Percentiles rank a stretch among this genome's conserved stretches.
Evolutionary conservation across 768 basidiomycete species (phyloP).

Genomic region (Erythrobasidium yunnanense): DNA sequence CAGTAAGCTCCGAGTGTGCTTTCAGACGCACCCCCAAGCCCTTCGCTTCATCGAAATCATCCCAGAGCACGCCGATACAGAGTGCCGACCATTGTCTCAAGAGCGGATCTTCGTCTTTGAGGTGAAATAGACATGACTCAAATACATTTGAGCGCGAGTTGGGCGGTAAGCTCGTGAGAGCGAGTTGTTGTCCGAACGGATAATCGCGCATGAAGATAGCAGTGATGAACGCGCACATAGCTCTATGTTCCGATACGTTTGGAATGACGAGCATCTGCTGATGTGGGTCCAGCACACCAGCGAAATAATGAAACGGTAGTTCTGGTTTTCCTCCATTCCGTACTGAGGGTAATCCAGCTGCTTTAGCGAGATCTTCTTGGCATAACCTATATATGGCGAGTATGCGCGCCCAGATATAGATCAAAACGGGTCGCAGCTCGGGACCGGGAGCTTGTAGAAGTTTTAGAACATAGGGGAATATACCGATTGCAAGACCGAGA

Average conservation of each 20-base stretch:
- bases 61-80: constrained; percentile 93
- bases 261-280: constrained; percentile 50
- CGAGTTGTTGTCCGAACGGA: constrained; percentile 73
- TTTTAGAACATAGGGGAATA: constrained; percentile 96
- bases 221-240: constrained; percentile 97
- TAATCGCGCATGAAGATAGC: constrained; percentile 80
- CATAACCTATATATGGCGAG: constrained; percentile 90
- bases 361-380: constrained; percentile 76
- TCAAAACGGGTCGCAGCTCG: constrained; percentile 91
- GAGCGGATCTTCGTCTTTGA: constrained; percentile 82
- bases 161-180: constrained; percentile 45
- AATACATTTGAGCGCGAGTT: constrained; percentile 59
- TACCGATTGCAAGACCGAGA: constrained; percentile 86
- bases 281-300: constrained; percentile 54
- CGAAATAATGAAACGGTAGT: constrained; percentile 59
- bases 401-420: constrained; percentile 98
- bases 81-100: constrained; percentile 87
- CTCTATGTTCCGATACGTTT: constrained; percentile 86
- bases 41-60: constrained; percentile 78
- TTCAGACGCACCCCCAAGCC: constrained; percentile 62
- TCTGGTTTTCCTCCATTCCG: constrained; percentile 5
- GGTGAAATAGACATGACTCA: constrained; percentile 68
- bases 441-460: constrained; percentile 86
- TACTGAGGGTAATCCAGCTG: constrained; percentile 44
- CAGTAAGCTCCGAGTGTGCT: constrained; percentile 21